Conservation (phyloP, 139 green algal genomes). For the Auxenochlorella protothecoides region DNA sequence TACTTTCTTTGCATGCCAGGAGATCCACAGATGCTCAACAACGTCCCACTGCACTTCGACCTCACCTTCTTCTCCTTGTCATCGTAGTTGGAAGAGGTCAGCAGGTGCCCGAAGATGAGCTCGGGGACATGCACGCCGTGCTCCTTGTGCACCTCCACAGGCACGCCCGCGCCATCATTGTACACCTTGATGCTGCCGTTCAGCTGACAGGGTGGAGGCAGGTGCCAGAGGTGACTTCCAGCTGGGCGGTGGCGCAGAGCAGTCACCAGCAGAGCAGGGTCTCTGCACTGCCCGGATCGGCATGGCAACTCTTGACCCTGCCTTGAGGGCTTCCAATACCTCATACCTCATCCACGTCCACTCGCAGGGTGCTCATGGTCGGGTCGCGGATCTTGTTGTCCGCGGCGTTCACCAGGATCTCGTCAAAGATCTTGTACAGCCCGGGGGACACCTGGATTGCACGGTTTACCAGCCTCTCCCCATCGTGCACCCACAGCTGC, state of each 20-base stretch:
- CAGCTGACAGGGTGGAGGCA: conserved; percentile 31
- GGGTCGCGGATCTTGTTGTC: conserved; percentile 97
- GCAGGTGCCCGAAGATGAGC: conserved; percentile 97
- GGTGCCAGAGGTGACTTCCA: too few species aligned
- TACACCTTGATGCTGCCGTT: conserved; percentile 72
- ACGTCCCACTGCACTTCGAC: background rate
- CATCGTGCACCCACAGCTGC: conserved; percentile 88
- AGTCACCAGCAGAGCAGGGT: too few species aligned
- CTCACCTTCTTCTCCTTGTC: conserved; percentile 94
- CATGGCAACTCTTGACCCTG: too few species aligned
- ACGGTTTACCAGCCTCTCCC: conserved; percentile 45
- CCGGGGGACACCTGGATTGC: conserved; percentile 76
- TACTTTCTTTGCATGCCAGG: too few species aligned
- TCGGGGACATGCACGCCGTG: conserved; percentile 93
- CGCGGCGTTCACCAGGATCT: conserved; percentile 98
- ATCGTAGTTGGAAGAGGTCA: conserved; percentile 98
- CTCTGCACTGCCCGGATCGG: too few species aligned
- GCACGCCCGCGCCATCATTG: conserved; percentile 94
- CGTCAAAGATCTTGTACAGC: conserved; percentile 99
- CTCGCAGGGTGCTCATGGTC: conserved; percentile 81
- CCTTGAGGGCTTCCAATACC: too few species aligned
- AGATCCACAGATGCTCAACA: too few species aligned
- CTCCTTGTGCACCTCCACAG: conserved; percentile 92
- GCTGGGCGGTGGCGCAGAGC: too few species aligned
- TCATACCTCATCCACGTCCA: conserved; percentile 69